phyloP scores from a whole-genome alignment of 441 rosid genomes.

The Omphalea diandra region DNA sequence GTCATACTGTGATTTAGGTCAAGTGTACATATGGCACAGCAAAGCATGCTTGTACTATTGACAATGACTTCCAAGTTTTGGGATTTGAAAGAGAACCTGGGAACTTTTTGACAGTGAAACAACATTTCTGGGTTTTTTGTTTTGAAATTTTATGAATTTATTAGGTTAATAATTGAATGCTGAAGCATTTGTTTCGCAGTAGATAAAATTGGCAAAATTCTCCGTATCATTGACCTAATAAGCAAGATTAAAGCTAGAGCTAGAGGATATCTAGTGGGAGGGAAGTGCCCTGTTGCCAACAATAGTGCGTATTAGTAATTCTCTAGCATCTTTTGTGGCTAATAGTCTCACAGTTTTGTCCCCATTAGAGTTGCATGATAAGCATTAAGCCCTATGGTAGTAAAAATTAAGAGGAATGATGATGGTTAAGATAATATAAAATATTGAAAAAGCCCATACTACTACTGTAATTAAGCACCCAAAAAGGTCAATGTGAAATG shows the following conservation, averaged over 20 bases:
- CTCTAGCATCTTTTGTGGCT: too few relatives aligned
- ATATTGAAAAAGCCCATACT: neutral
- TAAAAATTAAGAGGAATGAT: neutral
- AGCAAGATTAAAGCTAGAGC: neutral
- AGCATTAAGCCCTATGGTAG: neutral
- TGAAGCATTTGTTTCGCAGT: too few relatives aligned
- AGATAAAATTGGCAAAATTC: too few relatives aligned
- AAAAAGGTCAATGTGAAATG: too few relatives aligned
- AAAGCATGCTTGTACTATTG: neutral
- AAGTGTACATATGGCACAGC: neutral
- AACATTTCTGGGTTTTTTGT: constrained; percentile 20
- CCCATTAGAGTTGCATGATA: neutral
- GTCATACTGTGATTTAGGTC: constrained; percentile 26
- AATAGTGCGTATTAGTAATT: too few relatives aligned
- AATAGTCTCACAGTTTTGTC: too few relatives aligned
- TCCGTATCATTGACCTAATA: constrained; percentile 11
- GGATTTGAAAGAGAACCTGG: neutral
- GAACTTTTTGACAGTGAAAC: neutral
- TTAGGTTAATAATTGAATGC: too few relatives aligned
- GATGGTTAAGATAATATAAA: neutral
- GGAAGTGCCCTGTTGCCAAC: too few relatives aligned
- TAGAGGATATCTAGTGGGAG: neutral
- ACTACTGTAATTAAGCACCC: too few relatives aligned
- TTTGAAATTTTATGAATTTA: too few relatives aligned
- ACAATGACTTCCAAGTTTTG: neutral